Evolutionary conservation across 495 filamentous ascomycete species (phyloP), one percentile per base, ranked within the genome.

Genomic region (Annulohypoxylon nitens): DNA sequence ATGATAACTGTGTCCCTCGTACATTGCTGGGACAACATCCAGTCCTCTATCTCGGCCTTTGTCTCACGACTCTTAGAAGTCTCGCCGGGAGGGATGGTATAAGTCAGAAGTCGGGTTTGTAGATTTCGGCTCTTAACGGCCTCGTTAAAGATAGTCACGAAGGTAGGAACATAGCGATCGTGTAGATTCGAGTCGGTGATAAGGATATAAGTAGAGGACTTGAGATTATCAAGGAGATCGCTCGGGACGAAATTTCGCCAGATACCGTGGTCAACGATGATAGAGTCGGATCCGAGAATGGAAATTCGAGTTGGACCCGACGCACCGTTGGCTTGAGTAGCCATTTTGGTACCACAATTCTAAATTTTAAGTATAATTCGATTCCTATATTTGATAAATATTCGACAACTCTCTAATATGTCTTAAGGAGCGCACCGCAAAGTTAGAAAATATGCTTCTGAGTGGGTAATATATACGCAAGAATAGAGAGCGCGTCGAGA

Each of bases 21-120:
- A 86, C 94, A 98, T 88, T 90, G 83, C 66, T 98, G 88, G 68
- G 90, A 88, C 55, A 98, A 86, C 92, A 99, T 92, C 97, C 97
- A 99, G 83, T 98, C 95, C 79, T 98, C 95, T 70, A 98, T 93
- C 76, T 94, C 92, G 53, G 91, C 95, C 81, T 98, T 98, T 20
- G 95, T 98, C 77, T 92, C 89, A 73, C 95, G 87, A 45, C 93
- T 92, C 80, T 99, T 99, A 58, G 94, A 97, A 78, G 89, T 92
- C 81, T 99, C 96, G 48, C 97, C 96, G 0, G 96, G 96, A 4
- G 93, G 88, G 66, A 97, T 93, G 79, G 92, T 84, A 82, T 97
- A 95, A 58, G 91, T 91, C 58, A 99, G 89, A 18, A 99, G 89
- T 58, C 94, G 90, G 33, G 91, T 88, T 45, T 88, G 81, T 18